Base-by-base conservation (phyloP, 192 early-diverging fungal genomes). In the Umbelopsis sp. region DNA sequence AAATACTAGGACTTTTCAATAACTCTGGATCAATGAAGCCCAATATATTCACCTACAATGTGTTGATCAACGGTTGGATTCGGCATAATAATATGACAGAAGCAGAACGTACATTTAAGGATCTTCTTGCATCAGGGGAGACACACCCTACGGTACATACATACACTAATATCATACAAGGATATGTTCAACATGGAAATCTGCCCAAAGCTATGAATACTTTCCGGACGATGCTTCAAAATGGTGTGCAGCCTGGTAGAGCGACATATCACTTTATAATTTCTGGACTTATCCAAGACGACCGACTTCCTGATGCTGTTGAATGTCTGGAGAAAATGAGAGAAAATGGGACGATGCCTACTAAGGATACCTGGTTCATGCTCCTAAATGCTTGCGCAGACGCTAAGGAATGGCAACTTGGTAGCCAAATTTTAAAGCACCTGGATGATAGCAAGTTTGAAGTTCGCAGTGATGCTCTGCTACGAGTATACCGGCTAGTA, bases 231-330 rank as follows among this genome's bases (percentile, higher is more conserved):
- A 66, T 76, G 71, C 14, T 70, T n/a, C 21, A 51, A 10, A 26
- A 22, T 45, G 67, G 68, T 7, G 38, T 70, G 21, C 67, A 75
- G 34, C 78, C 78, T 14, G 78, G 75, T 14, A 51, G 74, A 10
- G 78, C 78, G 3, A 70, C 71, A 5, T 80, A 69, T 52, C 65
- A 80, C 56, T 80, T 75, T 11, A 50, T 80, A 24, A 80, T 80
- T 24, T 45, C 51, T 16, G 74, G 74, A 9, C 66, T 80, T 34
- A 43, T 80, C 6, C 9, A 65, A 7, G 70, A 75, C 47, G 67
- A 49, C 45, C 62, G 78, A 24, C 43, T 75, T 4, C 2, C n/a
- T 5, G 78, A 80, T 32, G 78, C 78, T 16, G 25, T 75, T 6
- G 32, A 22, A 10, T 70, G 73, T 20, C 7, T 80, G 22, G 22